Evolutionary conservation across 2,329 filamentous ascomycete genomes (phyloP).

Genomic region (Botrytis medusae): DNA sequence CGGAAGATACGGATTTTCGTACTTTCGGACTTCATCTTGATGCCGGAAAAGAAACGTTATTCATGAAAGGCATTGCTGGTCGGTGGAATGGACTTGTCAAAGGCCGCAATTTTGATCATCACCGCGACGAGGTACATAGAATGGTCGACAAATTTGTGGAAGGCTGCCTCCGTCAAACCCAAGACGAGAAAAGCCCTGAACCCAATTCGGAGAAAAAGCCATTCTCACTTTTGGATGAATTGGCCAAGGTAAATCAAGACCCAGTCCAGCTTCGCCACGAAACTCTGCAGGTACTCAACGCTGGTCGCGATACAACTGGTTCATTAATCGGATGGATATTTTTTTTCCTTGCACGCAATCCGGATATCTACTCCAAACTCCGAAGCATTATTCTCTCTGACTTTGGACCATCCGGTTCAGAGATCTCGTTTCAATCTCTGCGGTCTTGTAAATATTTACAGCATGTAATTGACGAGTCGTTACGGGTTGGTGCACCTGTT

Average conservation of each 20-base stretch:
- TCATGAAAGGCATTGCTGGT: conserved; percentile 10
- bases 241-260: conserved; percentile 37
- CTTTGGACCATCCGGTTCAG: conserved; percentile 28
- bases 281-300: conserved; percentile 26
- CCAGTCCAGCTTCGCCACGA: conserved; percentile 29
- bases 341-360: conserved; percentile 23
- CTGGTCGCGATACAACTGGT: conserved; percentile 28
- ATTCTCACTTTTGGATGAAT: conserved; percentile 44
- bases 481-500: conserved; percentile 51
- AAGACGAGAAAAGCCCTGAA: conserved; percentile 24
- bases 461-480: conserved; percentile 39
- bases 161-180: conserved; percentile 26
- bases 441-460: conserved; percentile 31
- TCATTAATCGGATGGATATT: conserved; percentile 37
- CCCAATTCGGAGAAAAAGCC: conserved; percentile 43
- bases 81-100: neutral
- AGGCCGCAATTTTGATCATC: conserved; percentile 1
- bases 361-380: conserved; percentile 39
- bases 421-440: conserved; percentile 24
- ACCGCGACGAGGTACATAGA: conserved; percentile 2
- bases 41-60: conserved; percentile 9
- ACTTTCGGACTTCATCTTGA: conserved; percentile 8
- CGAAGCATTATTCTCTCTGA: conserved; percentile 43
- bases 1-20: neutral
- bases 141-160: conserved; percentile 14